Evolutionary conservation across 768 basidiomycete genomes (phyloP).

Genomic region (Agaricus blazei): DNA sequence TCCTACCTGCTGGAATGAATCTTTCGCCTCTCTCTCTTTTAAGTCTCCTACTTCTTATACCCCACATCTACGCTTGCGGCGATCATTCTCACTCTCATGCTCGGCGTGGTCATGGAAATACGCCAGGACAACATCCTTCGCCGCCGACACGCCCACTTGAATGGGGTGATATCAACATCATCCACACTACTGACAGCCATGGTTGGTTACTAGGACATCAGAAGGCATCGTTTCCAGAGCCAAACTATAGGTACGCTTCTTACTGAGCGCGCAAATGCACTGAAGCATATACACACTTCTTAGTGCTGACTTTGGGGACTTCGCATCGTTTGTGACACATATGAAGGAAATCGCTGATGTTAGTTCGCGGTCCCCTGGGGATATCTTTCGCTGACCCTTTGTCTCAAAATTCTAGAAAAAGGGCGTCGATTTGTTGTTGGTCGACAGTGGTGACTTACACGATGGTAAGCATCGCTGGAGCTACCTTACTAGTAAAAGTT

Average conservation of each 20-base stretch:
- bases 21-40: background rate
- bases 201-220: constrained; percentile 76
- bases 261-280: no score
- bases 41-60: background rate
- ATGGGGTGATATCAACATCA: constrained; percentile 89
- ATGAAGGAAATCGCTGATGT: constrained; percentile 74
- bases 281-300: background rate
- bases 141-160: constrained; percentile 63
- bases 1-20: background rate
- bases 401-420: constrained; percentile 34
- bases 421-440: constrained; percentile 77
- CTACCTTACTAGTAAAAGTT: background rate
- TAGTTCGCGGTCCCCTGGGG: background rate
- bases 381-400: background rate
- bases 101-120: constrained; percentile 26
- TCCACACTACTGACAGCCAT: constrained; percentile 84
- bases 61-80: constrained; percentile 1
- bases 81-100: constrained; percentile 3
- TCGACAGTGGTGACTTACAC: constrained; percentile 79
- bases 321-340: constrained; percentile 79
- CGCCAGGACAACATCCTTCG: constrained; percentile 37
- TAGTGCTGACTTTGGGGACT: constrained; percentile 60
- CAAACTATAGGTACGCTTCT: constrained; percentile 45
- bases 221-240: constrained; percentile 65
- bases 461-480: constrained; percentile 38